phyloP scores from a whole-genome alignment of 768 basidiomycete genomes.

The Mycena pura region DNA sequence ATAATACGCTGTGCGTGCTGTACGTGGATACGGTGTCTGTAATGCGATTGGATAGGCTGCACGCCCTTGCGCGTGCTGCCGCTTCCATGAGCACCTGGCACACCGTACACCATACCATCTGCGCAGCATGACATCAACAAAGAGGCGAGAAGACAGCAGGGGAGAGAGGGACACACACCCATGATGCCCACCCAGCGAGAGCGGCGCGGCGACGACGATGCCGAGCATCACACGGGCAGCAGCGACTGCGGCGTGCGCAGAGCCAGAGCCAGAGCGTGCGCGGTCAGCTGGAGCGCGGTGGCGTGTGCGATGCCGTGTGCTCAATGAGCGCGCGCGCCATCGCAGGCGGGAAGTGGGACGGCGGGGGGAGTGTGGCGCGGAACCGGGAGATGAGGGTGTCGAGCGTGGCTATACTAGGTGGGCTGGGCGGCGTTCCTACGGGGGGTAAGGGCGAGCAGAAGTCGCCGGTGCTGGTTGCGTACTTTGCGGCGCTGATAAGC shows the following conservation, averaged over 20 bases:
- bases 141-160: not conserved
- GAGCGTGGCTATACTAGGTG: slow-evolving; percentile 7
- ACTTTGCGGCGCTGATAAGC: slow-evolving; percentile 9
- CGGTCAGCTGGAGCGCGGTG: slow-evolving; percentile 44
- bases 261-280: slow-evolving; percentile 34
- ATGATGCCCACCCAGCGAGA: slow-evolving; percentile 28
- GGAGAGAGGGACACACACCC: slow-evolving; percentile 30
- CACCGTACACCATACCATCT: slow-evolving; percentile 1
- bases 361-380: slow-evolving; percentile 20
- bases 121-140: not conserved
- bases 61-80: too few relatives aligned
- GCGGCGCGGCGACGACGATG: slow-evolving; percentile 24
- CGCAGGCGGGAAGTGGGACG: not conserved
- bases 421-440: not conserved
- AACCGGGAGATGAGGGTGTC: slow-evolving; percentile 30
- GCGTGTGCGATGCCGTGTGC: slow-evolving; percentile 43
- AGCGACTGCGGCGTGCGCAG: slow-evolving; percentile 27
- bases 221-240: slow-evolving; percentile 26
- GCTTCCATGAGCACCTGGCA: slow-evolving; percentile 6
- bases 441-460: not conserved
- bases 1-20: too few relatives aligned
- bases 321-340: slow-evolving; percentile 25
- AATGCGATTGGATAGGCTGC: too few relatives aligned
- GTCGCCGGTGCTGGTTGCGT: not conserved
- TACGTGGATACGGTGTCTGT: too few relatives aligned